Percentiles rank a stretch among this genome's conserved stretches.
Conservation (phyloP, 2,329 filamentous ascomycete species). For the Fusarium sp. region DNA sequence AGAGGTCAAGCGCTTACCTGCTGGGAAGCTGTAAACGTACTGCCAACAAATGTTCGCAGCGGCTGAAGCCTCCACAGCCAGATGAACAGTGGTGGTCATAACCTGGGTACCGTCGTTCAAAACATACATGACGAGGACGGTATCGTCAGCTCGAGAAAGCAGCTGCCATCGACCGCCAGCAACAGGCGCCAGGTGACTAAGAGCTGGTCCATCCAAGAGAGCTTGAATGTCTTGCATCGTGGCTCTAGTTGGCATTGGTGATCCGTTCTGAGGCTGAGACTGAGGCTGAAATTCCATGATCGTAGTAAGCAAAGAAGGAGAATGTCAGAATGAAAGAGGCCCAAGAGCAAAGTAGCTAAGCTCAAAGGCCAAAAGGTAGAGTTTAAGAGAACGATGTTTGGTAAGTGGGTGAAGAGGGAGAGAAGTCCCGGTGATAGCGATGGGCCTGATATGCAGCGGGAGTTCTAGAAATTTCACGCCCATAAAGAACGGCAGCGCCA, state of each 20-base stretch:
- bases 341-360: not conserved
- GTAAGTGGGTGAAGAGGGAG: not conserved
- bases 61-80: slow-evolving; percentile 3
- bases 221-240: slow-evolving; percentile 9
- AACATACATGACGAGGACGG: slow-evolving; percentile 6
- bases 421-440: not conserved
- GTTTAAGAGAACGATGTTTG: slow-evolving; percentile 1
- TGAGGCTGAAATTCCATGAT: slow-evolving; percentile 6
- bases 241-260: slow-evolving; percentile 1
- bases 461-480: slow-evolving; percentile 4
- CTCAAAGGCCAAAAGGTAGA: not conserved
- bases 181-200: slow-evolving; percentile 27
- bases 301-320: not conserved
- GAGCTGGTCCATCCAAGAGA: slow-evolving; percentile 7
- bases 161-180: slow-evolving; percentile 30
- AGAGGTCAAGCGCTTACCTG: slow-evolving; percentile 2
- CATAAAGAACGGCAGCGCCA: not conserved
- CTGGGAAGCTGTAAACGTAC: slow-evolving; percentile 12
- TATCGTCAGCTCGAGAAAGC: slow-evolving; percentile 1
- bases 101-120: slow-evolving; percentile 1
- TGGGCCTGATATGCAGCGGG: slow-evolving; percentile 2
- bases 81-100: slow-evolving; percentile 2
- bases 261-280: not conserved
- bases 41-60: slow-evolving; percentile 12
- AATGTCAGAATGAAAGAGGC: not conserved